Percentiles rank a stretch among this genome's conserved stretches.
Evolutionary conservation across 2,329 filamentous ascomycete genomes (phyloP).

Genomic region (Trichoderma guizhouense): DNA sequence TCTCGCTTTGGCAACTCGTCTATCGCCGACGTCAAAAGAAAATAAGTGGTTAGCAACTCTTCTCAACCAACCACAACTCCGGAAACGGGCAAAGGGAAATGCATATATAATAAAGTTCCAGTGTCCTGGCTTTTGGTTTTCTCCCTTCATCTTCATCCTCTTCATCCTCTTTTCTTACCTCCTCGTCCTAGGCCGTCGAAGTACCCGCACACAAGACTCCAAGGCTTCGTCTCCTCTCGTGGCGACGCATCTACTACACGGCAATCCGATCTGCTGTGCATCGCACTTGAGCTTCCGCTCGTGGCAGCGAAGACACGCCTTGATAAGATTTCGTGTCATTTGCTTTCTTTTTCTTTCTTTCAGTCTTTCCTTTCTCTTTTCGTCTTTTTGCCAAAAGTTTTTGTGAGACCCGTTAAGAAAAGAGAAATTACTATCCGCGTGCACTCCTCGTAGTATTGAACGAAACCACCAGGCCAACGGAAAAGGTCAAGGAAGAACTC

Average conservation of each 20-base stretch:
- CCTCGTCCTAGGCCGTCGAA: neutral
- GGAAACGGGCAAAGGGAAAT: neutral
- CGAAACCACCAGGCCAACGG: neutral
- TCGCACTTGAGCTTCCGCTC: neutral
- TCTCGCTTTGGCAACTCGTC: neutral
- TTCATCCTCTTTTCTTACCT: neutral
- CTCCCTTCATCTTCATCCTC: neutral
- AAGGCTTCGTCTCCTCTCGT: neutral
- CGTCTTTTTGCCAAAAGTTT: neutral
- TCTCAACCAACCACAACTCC: neutral
- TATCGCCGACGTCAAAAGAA: neutral
- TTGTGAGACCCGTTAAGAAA: neutral
- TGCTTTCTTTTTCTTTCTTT: neutral
- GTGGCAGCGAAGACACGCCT: neutral
- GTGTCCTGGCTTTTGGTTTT: neutral
- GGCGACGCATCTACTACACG: constrained; percentile 1
- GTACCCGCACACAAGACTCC: neutral
- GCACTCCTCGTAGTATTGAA: neutral
- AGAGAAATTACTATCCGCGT: neutral
- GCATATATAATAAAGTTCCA: neutral
- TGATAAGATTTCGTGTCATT: neutral
- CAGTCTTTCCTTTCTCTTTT: neutral
- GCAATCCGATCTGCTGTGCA: neutral
- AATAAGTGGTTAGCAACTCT: neutral
- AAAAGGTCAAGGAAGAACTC: neutral